phyloP scores from a whole-genome alignment of 1,284 basidiomycete species.

The Rhodotorula sp. region DNA sequence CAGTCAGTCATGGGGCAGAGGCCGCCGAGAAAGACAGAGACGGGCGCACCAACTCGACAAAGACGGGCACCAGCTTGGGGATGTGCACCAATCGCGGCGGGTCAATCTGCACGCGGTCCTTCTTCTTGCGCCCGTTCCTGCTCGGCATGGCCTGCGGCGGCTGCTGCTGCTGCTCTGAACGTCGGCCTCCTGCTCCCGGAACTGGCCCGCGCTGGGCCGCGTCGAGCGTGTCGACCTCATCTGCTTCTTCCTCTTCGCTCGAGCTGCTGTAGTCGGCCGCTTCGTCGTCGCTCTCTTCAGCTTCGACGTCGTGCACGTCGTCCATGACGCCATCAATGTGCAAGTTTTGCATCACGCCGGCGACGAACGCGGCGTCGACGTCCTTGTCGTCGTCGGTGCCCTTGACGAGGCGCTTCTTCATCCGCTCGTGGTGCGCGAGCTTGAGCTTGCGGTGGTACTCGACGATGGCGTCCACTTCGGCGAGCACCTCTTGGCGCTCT shows the following conservation, averaged over 20 bases:
- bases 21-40: neutral
- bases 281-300: constrained; percentile 57
- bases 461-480: constrained; percentile 80
- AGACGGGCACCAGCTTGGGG: constrained; percentile 74
- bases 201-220: constrained; percentile 45
- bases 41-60: constrained; percentile 72
- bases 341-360: constrained; percentile 72
- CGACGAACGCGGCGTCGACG: constrained; percentile 72
- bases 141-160: constrained; percentile 42
- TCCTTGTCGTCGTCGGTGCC: constrained; percentile 61
- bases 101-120: constrained; percentile 56
- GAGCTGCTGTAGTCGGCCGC: constrained; percentile 53
- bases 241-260: constrained; percentile 48
- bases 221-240: constrained; percentile 10
- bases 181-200: constrained; percentile 47
- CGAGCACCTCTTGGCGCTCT: constrained; percentile 71
- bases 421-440: constrained; percentile 81
- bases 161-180: constrained; percentile 20
- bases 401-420: constrained; percentile 70
- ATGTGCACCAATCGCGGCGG: constrained; percentile 76
- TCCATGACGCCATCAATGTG: constrained; percentile 75
- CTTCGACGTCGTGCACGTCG: constrained; percentile 74
- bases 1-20: neutral
- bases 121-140: constrained; percentile 47
- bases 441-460: constrained; percentile 90